Conservation (phyloP, 164 flowering plant species). For the Berberis thunbergii region DNA sequence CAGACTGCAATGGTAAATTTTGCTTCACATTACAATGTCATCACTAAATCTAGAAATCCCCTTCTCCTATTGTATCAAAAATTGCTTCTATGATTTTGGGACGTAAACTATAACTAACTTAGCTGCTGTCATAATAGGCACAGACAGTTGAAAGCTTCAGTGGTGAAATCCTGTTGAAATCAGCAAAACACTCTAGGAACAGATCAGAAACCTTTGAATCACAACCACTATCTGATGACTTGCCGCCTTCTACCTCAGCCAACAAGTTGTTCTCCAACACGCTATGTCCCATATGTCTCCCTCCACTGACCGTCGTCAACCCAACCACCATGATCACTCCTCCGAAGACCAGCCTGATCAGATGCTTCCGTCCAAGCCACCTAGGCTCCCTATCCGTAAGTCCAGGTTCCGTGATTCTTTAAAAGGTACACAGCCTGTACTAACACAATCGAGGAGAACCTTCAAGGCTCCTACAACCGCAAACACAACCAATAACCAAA, state of each 20-base stretch:
- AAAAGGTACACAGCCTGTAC: conserved; percentile 16
- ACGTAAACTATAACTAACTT: conserved; percentile 1
- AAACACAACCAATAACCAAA: conserved; percentile 6
- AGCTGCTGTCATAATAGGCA: conserved; percentile 24
- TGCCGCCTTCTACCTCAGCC: conserved; percentile 32
- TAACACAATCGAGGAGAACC: conserved; percentile 20
- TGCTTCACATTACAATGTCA: neutral
- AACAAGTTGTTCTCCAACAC: conserved; percentile 56
- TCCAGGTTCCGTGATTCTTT: conserved; percentile 48
- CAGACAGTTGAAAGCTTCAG: conserved; percentile 41
- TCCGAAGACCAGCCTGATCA: conserved; percentile 10
- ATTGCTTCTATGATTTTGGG: neutral
- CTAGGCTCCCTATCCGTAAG: conserved; percentile 30
- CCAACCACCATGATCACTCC: conserved; percentile 2
- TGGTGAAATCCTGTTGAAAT: conserved; percentile 48
- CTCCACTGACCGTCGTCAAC: conserved; percentile 6
- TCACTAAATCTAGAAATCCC: neutral
- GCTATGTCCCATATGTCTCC: conserved; percentile 22
- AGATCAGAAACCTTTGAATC: conserved; percentile 20
- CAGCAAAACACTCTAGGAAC: conserved; percentile 39
- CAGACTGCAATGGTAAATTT: no score
- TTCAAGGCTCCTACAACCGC: conserved; percentile 19
- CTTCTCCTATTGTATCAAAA: neutral
- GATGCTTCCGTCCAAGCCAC: conserved; percentile 18
- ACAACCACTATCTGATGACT: neutral